Percentiles rank a stretch among this genome's conserved stretches.
phyloP scores from a whole-genome alignment of 306 rosid genomes.

The Sophora flavescens region DNA sequence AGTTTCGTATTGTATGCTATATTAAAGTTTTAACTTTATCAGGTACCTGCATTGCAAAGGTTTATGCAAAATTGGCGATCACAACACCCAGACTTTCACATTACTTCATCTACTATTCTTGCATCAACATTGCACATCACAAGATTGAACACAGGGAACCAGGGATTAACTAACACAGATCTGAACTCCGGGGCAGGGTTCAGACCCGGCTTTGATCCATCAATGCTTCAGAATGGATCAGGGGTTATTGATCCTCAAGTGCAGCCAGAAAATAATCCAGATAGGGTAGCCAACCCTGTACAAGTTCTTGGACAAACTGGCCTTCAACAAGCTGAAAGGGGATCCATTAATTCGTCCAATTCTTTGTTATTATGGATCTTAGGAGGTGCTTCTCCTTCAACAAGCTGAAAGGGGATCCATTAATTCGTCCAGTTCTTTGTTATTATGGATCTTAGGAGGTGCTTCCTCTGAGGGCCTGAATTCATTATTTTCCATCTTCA shows the following conservation, averaged over 20 bases:
- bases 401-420: conserved; percentile 57
- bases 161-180: conserved; percentile 46
- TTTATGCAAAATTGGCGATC: conserved; percentile 89
- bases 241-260: conserved; percentile 50
- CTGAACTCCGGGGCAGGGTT: conserved; percentile 45
- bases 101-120: conserved; percentile 94
- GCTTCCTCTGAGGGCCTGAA: conserved; percentile 67
- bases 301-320: conserved; percentile 32
- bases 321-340: conserved; percentile 54
- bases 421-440: conserved; percentile 66
- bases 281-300: not conserved
- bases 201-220: conserved; percentile 50
- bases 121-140: conserved; percentile 97
- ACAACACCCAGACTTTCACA: conserved; percentile 93
- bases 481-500: conserved; percentile 66
- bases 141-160: conserved; percentile 74
- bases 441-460: conserved; percentile 70
- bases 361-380: conserved; percentile 68
- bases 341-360: conserved; percentile 60
- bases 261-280: conserved; percentile 4
- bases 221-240: conserved; percentile 39
- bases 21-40: conserved; percentile 31
- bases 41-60: conserved; percentile 97
- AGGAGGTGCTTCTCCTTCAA: conserved; percentile 58
- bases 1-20: not conserved